These are phyloP conservation scores for Nothopassalora personata DNA, from an alignment of 2,329 filamentous ascomycete genomes.

Conservation along the genomic window DNA sequence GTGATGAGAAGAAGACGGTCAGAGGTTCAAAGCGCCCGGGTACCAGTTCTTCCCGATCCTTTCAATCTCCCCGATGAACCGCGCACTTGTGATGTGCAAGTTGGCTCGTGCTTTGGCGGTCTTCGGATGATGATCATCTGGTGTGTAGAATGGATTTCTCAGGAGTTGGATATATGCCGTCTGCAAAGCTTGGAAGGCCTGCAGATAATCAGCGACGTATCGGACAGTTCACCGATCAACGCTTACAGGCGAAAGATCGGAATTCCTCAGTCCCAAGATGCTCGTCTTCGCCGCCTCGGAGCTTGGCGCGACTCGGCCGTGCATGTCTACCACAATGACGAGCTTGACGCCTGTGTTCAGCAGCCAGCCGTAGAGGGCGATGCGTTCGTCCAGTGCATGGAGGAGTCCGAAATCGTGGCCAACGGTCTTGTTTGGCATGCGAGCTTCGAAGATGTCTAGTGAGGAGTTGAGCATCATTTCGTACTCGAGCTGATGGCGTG, in stretches of 20 bases:
- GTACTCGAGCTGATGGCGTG: slow-evolving; percentile 76
- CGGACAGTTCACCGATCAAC: neutral
- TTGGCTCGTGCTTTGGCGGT: slow-evolving; percentile 42
- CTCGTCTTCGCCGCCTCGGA: slow-evolving; percentile 32
- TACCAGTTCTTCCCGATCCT: slow-evolving; percentile 81
- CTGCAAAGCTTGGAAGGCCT: slow-evolving; percentile 87
- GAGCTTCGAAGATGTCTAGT: slow-evolving; percentile 88
- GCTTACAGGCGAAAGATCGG: slow-evolving; percentile 76
- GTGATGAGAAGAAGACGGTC: too few species aligned
- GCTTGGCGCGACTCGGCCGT: slow-evolving; percentile 55
- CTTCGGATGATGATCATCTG: slow-evolving; percentile 71
- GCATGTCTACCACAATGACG: slow-evolving; percentile 85
- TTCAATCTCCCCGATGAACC: slow-evolving; percentile 76
- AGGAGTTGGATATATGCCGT: slow-evolving; percentile 82
- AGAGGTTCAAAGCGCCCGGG: slow-evolving; percentile 50
- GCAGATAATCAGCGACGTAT: neutral
- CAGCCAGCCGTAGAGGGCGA: slow-evolving; percentile 92
- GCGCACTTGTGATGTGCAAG: slow-evolving; percentile 71
- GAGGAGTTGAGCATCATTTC: slow-evolving; percentile 85
- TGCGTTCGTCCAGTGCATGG: slow-evolving; percentile 86
- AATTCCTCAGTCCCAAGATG: slow-evolving; percentile 68
- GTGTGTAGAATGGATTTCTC: slow-evolving; percentile 91
- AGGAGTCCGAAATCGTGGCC: slow-evolving; percentile 87
- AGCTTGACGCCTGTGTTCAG: slow-evolving; percentile 94
- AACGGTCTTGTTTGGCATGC: slow-evolving; percentile 64